phyloP scores from a whole-genome alignment of 2,329 filamentous ascomycete genomes.

The Teratosphaeria epicoccoides region DNA sequence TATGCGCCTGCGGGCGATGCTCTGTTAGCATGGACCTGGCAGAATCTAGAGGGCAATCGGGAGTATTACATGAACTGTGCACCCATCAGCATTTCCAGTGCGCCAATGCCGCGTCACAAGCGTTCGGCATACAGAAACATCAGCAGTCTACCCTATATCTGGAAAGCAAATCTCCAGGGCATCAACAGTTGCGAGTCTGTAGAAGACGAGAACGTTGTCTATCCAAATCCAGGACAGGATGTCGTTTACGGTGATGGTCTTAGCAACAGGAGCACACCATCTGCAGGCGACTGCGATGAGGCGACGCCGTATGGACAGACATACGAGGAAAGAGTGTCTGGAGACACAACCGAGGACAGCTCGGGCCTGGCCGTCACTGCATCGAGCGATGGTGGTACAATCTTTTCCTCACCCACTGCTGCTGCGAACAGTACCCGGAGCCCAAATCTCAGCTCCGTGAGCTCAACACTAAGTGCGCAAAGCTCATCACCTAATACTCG shows the following conservation, averaged over 20 bases:
- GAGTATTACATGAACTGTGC: conserved; percentile 87
- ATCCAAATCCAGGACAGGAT: conserved; percentile 31
- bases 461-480: background rate
- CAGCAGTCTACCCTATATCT: conserved; percentile 31
- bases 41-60: conserved; percentile 49
- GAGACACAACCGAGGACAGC: background rate
- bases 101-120: conserved; percentile 3
- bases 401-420: background rate
- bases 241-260: conserved; percentile 30
- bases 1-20: conserved; percentile 52
- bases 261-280: conserved; percentile 17
- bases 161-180: conserved; percentile 32
- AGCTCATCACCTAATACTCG: no score
- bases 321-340: conserved; percentile 9
- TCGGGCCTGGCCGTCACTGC: background rate
- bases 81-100: conserved; percentile 18
- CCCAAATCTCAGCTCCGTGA: background rate
- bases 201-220: conserved; percentile 30
- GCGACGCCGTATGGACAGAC: conserved; percentile 19
- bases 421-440: background rate
- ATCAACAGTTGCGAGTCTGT: conserved; percentile 31
- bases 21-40: conserved; percentile 59
- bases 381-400: background rate
- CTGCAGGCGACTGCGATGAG: conserved; percentile 23
- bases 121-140: conserved; percentile 17